A percentile compares a stretch with the other conserved stretches of the same genome.
phyloP scores from a whole-genome alignment of 805 yeast genomes.

The Torulaspora quercuum region DNA sequence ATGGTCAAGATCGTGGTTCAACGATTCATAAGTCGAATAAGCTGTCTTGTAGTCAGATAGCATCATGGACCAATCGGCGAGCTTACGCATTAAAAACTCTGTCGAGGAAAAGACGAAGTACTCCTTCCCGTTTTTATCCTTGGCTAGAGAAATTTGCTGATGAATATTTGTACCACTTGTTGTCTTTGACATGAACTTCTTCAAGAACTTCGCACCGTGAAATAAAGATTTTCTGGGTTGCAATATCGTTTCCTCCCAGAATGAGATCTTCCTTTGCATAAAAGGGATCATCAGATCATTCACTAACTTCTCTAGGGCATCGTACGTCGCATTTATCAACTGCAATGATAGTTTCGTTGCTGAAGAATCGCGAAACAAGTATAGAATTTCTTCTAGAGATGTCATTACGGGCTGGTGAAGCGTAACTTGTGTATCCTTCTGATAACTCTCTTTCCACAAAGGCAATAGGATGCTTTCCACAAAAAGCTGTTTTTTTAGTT shows the following conservation, averaged over 20 bases:
- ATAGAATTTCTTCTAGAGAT: slow-evolving; percentile 27
- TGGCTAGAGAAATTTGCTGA: slow-evolving; percentile 27
- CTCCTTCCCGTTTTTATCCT: slow-evolving; percentile 51
- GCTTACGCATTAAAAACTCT: slow-evolving; percentile 71
- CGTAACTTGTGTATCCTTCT: slow-evolving; percentile 12
- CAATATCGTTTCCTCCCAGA: slow-evolving; percentile 82
- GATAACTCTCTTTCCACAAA: slow-evolving; percentile 23
- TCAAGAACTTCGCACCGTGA: slow-evolving; percentile 62
- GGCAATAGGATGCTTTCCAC: slow-evolving; percentile 36
- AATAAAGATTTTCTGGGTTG: slow-evolving; percentile 71
- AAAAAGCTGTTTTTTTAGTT: slow-evolving; percentile 42
- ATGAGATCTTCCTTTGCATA: slow-evolving; percentile 75
- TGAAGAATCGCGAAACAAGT: slow-evolving; percentile 15
- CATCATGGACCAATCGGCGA: slow-evolving; percentile 93
- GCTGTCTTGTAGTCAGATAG: slow-evolving; percentile 85
- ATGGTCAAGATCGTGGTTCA: slow-evolving; percentile 69
- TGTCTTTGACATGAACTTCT: slow-evolving; percentile 34
- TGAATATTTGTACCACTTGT: slow-evolving; percentile 19
- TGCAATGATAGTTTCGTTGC: slow-evolving; percentile 19
- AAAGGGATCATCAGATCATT: slow-evolving; percentile 54
- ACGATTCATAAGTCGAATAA: slow-evolving; percentile 74
- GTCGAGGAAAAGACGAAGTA: slow-evolving; percentile 59
- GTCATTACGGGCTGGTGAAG: slow-evolving; percentile 36
- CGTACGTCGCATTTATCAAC: slow-evolving; percentile 28
- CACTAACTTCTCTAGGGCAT: slow-evolving; percentile 23